These are phyloP conservation scores for Podila clonocystis DNA, from an alignment of 192 early-diverging fungal species.

Conservation along the genomic window DNA sequence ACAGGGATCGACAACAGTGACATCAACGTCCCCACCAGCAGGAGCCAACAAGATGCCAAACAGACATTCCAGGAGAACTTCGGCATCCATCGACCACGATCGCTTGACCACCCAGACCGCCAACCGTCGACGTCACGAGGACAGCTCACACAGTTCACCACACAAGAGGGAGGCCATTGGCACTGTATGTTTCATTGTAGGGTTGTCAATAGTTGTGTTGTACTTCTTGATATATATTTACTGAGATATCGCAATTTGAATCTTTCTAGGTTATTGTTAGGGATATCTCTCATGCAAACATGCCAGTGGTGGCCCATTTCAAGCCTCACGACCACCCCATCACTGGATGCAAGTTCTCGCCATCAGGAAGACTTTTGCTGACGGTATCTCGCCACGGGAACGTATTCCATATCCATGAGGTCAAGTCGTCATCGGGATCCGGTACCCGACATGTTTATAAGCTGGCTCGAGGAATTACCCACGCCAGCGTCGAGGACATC, in stretches of 20 bases:
- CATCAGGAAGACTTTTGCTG: slow-evolving; percentile 71
- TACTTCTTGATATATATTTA: background rate
- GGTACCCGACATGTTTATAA: slow-evolving; percentile 69
- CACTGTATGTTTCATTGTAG: slow-evolving; percentile 34
- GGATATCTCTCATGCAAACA: slow-evolving; percentile 52
- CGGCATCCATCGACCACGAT: slow-evolving; percentile 34
- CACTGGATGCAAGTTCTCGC: slow-evolving; percentile 68
- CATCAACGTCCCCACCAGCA: slow-evolving; percentile 31
- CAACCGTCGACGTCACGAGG: slow-evolving; percentile 35
- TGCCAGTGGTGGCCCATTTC: slow-evolving; percentile 72
- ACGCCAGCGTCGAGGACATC: slow-evolving; percentile 76
- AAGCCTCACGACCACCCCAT: slow-evolving; percentile 77
- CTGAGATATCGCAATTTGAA: background rate
- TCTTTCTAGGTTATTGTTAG: slow-evolving; percentile 59
- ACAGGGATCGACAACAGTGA: slow-evolving; percentile 19
- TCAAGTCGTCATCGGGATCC: slow-evolving; percentile 44
- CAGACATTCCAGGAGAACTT: slow-evolving; percentile 22
- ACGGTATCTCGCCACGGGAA: slow-evolving; percentile 79
- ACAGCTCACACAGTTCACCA: slow-evolving; percentile 24
- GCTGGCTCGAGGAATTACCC: slow-evolving; percentile 82
- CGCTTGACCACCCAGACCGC: slow-evolving; percentile 1
- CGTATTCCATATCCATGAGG: slow-evolving; percentile 76
- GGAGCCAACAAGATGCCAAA: slow-evolving; percentile 16
- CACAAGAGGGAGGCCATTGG: slow-evolving; percentile 50
- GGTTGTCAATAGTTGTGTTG: background rate